Base-by-base conservation (phyloP, 306 rosid genomes). In the Leucaena leucocephala region DNA sequence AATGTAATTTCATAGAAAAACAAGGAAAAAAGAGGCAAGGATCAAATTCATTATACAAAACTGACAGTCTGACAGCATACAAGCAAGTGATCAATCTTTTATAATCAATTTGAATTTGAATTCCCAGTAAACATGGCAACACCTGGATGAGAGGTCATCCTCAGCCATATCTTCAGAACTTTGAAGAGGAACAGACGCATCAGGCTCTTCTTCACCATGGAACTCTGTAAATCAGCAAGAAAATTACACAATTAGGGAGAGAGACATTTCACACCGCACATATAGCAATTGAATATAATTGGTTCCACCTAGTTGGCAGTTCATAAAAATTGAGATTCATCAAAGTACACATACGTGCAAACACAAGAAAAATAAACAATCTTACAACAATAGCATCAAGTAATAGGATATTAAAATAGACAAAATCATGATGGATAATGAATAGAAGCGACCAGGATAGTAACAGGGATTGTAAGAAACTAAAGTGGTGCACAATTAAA, bases 81-180 rank as follows among this genome's bases (percentile, higher is more conserved):
- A 78, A 76, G 74, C 79, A 71, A 64, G 27, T 22, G 16, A 43
- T 75, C 27, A 27, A 59, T 27, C 16, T 43, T 27, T 33, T 39
- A 27, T 34, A 17, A 27, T 45, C 11, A 11, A 9, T 8, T 45
- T 4, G 8, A 61, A 61, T 21, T 49, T 73, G 59, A 27, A 83
- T 75, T 74, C 34, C 68, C 68, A 17, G 67, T 64, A 48, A 57
- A 39, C 14, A 71, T 6, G 49, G 57, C 55, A 66, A 58, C 89
- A 94, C 97, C 97, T 94, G 39, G 97, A 92, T 84, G 97, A 84
- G 80, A 89, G 84, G 52, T 91, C 96, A 82, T 92, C 98, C 81
- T 89, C 98, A 45, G 74, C 83, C 87, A 88, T 86, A 84, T 93
- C 90, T 82, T 88, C 97, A 76, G 93, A 87, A 82, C 81, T 87